Evolutionary conservation across 176 grass and related monocot species (phyloP).

Genomic region (Echinochloa phyllopogon): DNA sequence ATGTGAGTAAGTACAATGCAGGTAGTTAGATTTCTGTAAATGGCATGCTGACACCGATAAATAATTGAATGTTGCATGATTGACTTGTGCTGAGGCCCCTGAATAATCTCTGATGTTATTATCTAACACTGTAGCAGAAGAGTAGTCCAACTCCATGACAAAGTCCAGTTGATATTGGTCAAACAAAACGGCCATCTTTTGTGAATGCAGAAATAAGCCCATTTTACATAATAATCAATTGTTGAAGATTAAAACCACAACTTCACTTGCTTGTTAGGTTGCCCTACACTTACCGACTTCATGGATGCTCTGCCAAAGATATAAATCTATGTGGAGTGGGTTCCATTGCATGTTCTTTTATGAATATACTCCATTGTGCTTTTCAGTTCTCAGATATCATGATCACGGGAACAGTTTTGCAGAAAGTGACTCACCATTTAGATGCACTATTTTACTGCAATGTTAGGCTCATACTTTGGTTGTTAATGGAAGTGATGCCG

Average conservation of each 20-base stretch:
- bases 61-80: constrained; percentile 35
- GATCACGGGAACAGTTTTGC: constrained; percentile 30
- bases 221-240: constrained; percentile 3
- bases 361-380: constrained; percentile 31
- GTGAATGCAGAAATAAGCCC: not conserved
- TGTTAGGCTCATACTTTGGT: constrained; percentile 14
- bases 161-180: not conserved
- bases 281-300: not conserved
- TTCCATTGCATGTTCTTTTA: constrained; percentile 15
- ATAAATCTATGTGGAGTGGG: not conserved
- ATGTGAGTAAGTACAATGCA: not conserved
- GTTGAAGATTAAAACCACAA: constrained; percentile 6
- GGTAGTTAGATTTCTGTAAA: constrained; percentile 14
- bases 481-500: constrained; percentile 34
- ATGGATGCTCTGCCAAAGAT: not conserved
- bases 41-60: not conserved
- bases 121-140: not conserved
- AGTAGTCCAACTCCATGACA: constrained; percentile 18
- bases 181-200: not conserved
- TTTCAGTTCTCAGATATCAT: constrained; percentile 29
- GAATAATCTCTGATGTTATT: not conserved
- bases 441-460: constrained; percentile 40
- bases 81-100: not conserved
- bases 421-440: constrained; percentile 36
- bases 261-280: not conserved